Evolutionary conservation across 2,329 filamentous ascomycete genomes (phyloP), one percentile per base, ranked within the genome.

Genomic region (Fusarium sp.): DNA sequence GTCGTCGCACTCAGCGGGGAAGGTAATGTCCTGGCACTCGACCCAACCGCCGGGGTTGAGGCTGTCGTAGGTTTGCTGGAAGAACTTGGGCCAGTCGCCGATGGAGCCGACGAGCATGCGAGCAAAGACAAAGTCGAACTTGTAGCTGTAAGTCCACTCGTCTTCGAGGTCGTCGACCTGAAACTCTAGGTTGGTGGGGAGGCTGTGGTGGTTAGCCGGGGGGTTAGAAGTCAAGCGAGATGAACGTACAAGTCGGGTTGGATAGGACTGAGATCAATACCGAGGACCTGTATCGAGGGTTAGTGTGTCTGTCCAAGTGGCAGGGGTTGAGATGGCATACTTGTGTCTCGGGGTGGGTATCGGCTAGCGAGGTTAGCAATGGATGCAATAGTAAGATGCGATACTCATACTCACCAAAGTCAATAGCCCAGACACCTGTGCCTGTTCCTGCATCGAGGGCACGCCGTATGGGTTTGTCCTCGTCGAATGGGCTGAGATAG

Each of bases 171-270:
- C 77, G 51, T 81, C 79, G 39, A 81, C 71, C 28, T 79, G 77
- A 61, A 85, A 85, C 8, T 73, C 70, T 4, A 83, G 75, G 48
- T 85, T 85, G 1, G 80, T 75, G 3, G 82, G 81, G 4, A 83
- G 78, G 65, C 78, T 78, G 24, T 1, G 3, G 2, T 7, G 9
- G 22, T 64, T 11, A 61, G 47, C 42, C 7, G 2, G 3, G 19
- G 5, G 11, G 7, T 38, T 10, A 8, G 2, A n/a, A 12, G 34
- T 6, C 28, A 2, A 29, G 31, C 19, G 7, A 25, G 5, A 5
- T 5, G 11, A 1, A 51, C 72, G 19, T 60, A 77, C 74, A 76
- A 76, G 1, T 49, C 53, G 1, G 77, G 76, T 28, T 80, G 78
- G 4, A 80, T 80, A 0, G 78, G 78, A 26, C 76, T 78, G n/a